Evolutionary conservation across 2,329 filamentous ascomycete species (phyloP).

Genomic region (Gnomoniopsis smithogilvyi): DNA sequence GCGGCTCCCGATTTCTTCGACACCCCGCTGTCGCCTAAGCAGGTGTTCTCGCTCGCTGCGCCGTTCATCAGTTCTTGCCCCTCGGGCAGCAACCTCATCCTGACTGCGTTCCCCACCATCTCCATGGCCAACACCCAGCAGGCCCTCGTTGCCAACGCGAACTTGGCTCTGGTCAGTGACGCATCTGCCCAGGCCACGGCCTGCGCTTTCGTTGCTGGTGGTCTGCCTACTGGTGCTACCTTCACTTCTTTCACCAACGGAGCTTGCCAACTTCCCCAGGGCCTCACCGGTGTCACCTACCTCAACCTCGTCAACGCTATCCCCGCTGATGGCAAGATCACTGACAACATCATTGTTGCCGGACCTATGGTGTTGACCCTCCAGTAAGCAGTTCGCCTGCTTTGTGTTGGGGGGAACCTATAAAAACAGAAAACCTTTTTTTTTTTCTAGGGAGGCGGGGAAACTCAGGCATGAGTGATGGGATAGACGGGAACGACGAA

Average conservation of each 20-base stretch:
- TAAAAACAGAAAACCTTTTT: neutral
- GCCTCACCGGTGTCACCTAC: conserved; percentile 62
- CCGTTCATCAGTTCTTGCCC: conserved; percentile 72
- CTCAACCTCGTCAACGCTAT: conserved; percentile 59
- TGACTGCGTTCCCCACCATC: conserved; percentile 61
- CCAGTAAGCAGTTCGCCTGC: conserved; percentile 34
- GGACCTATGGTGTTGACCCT: conserved; percentile 54
- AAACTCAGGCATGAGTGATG: conserved; percentile 1
- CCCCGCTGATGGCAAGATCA: conserved; percentile 48
- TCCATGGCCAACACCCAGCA: conserved; percentile 44
- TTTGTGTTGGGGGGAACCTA: conserved; percentile 27
- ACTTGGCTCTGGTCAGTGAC: conserved; percentile 47
- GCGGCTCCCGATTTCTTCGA: conserved; percentile 69
- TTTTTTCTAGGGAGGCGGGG: conserved; percentile 12
- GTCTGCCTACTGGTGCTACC: conserved; percentile 52
- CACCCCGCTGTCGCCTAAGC: conserved; percentile 62
- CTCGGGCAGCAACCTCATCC: conserved; percentile 58
- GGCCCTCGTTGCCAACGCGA: conserved; percentile 37
- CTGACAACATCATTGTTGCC: conserved; percentile 63
- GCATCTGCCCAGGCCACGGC: conserved; percentile 50
- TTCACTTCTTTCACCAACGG: conserved; percentile 56
- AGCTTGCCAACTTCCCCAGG: conserved; percentile 59
- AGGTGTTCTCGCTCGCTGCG: conserved; percentile 71
- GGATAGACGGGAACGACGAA: conserved; percentile 2
- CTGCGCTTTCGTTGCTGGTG: conserved; percentile 67